phyloP scores from a whole-genome alignment of 176 grass and related monocot genomes.

The maize (Zea mays) region DNA sequence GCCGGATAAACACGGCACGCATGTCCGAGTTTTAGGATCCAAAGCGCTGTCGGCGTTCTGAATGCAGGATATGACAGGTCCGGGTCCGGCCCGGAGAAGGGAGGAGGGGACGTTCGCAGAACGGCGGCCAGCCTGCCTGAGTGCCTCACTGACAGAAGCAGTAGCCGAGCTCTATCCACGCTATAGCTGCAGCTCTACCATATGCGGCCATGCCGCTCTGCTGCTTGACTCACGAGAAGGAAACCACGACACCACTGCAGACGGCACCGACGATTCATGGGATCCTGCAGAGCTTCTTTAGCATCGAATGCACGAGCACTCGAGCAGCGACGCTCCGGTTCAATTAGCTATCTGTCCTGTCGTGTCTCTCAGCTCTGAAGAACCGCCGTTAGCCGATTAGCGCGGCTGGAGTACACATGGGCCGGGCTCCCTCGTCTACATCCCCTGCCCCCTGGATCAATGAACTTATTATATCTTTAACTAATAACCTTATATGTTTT shows the following conservation, averaged over 20 bases:
- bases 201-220: slow-evolving; percentile 33
- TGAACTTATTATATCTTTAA: background rate
- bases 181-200: slow-evolving; percentile 10
- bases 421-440: background rate
- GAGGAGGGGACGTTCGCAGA: background rate
- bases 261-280: slow-evolving; percentile 28
- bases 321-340: background rate
- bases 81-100: background rate
- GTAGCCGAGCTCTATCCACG: slow-evolving; percentile 37
- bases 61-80: slow-evolving; percentile 1
- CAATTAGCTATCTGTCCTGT: background rate
- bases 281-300: background rate
- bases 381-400: background rate
- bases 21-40: slow-evolving; percentile 19
- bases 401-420: background rate
- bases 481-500: too few relatives aligned
- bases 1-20: background rate
- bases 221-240: slow-evolving; percentile 27
- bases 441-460: background rate
- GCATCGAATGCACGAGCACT: background rate
- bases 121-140: background rate
- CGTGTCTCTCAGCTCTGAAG: background rate
- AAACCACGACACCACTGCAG: background rate
- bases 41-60: slow-evolving; percentile 29
- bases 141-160: slow-evolving; percentile 24